Conservation (phyloP, 441 rosid genomes). For the Erodium texanum region DNA sequence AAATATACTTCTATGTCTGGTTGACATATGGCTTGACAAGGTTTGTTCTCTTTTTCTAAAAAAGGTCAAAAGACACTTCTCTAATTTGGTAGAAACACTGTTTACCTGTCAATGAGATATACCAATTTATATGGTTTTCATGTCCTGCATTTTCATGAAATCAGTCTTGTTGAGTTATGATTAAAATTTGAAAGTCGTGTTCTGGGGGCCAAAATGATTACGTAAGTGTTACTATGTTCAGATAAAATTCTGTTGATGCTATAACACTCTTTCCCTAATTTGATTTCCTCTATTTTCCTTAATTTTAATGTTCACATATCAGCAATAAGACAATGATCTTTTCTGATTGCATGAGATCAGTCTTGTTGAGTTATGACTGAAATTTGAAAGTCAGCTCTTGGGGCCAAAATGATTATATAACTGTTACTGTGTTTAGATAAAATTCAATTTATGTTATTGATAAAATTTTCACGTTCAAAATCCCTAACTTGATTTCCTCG, state of each 20-base stretch:
- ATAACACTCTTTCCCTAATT: neutral
- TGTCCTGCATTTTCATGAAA: neutral
- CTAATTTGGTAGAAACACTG: neutral
- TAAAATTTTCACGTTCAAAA: too few relatives aligned
- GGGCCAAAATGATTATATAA: too few relatives aligned
- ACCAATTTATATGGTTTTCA: neutral
- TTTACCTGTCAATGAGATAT: neutral
- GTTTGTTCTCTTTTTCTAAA: constrained; percentile 23
- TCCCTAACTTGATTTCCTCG: too few relatives aligned
- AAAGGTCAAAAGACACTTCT: neutral
- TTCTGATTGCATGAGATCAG: neutral
- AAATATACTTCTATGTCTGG: constrained; percentile 71
- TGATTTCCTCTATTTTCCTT: neutral
- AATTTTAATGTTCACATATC: neutral
- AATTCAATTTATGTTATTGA: too few relatives aligned
- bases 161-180: neutral
- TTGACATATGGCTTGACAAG: constrained; percentile 96
- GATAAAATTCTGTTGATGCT: neutral
- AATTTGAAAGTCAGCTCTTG: too few relatives aligned
- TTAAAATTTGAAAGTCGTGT: neutral
- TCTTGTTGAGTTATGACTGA: neutral
- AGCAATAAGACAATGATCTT: neutral
- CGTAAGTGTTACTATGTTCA: neutral
- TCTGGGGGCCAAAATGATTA: neutral
- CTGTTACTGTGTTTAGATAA: too few relatives aligned